phyloP scores from a whole-genome alignment of 305 asterid genomes.

The Coffea humblotiana region DNA sequence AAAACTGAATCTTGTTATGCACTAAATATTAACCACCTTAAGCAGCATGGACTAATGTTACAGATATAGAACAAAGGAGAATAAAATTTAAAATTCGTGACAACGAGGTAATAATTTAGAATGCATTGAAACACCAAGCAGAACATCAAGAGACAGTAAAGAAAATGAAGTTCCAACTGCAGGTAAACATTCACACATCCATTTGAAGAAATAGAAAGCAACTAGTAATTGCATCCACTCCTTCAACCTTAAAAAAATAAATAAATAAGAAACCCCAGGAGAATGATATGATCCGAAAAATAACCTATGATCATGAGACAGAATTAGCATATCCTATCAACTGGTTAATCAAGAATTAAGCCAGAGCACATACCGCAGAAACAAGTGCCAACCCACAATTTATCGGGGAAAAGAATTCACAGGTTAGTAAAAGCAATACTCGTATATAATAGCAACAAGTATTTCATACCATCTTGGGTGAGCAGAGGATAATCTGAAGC shows the following conservation, averaged over 20 bases:
- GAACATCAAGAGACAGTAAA: not conserved
- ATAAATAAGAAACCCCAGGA: not conserved
- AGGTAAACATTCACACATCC: not conserved
- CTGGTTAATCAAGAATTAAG: not conserved
- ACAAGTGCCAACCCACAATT: not conserved
- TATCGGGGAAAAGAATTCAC: not conserved
- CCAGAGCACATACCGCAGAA: not conserved
- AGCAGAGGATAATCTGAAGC: constrained; percentile 80
- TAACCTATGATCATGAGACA: not conserved
- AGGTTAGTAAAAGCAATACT: not conserved
- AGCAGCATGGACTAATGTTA: not conserved
- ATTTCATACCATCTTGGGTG: constrained; percentile 64
- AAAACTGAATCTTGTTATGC: not conserved
- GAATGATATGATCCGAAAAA: not conserved
- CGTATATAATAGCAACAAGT: not conserved
- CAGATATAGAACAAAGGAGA: not conserved
- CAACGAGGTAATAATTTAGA: not conserved
- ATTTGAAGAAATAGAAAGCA: not conserved
- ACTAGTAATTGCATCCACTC: not conserved
- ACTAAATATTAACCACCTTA: not conserved
- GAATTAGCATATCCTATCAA: not conserved
- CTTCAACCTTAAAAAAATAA: not conserved
- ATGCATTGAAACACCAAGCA: not conserved
- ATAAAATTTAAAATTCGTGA: not conserved
- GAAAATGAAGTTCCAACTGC: not conserved